These are phyloP conservation scores for Larix kaempferi DNA, from an alignment of 75 land plant species.

Conservation along the genomic window DNA sequence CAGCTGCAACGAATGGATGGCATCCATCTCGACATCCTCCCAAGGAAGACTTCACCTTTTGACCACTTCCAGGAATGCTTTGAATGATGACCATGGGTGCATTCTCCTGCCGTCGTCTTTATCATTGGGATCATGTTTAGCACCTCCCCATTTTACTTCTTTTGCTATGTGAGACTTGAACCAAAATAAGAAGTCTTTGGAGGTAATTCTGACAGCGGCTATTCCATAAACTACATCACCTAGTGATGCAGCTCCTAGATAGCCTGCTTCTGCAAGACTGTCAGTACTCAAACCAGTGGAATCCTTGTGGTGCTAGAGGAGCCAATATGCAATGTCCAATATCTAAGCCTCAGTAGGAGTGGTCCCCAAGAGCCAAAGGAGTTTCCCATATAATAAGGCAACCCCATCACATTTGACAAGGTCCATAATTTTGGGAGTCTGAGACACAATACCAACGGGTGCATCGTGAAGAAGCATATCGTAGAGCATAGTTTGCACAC, in stretches of 20 bases:
- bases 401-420: slow-evolving; percentile 90
- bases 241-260: slow-evolving; percentile 57
- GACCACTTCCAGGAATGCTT: slow-evolving; percentile 87
- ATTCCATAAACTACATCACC: slow-evolving; percentile 87
- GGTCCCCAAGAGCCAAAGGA: slow-evolving; percentile 74
- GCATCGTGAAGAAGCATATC: slow-evolving; percentile 93
- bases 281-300: slow-evolving; percentile 89
- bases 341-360: slow-evolving; percentile 82
- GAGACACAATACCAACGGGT: slow-evolving; percentile 75
- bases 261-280: slow-evolving; percentile 80
- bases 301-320: slow-evolving; percentile 58
- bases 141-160: slow-evolving; percentile 94
- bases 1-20: slow-evolving; percentile 86
- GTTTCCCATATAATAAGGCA: slow-evolving; percentile 59
- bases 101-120: slow-evolving; percentile 67
- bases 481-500: slow-evolving; percentile 76
- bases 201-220: slow-evolving; percentile 73
- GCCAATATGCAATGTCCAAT: slow-evolving; percentile 67
- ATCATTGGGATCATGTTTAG: slow-evolving; percentile 73
- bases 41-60: slow-evolving; percentile 70
- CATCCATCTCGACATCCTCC: slow-evolving; percentile 97
- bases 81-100: slow-evolving; percentile 88
- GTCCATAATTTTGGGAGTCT: slow-evolving; percentile 90
- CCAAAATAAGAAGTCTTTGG: slow-evolving; percentile 84
- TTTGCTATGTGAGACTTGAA: slow-evolving; percentile 88